Conservation (phyloP, 257 asterid species). For the Petunia secreta region DNA sequence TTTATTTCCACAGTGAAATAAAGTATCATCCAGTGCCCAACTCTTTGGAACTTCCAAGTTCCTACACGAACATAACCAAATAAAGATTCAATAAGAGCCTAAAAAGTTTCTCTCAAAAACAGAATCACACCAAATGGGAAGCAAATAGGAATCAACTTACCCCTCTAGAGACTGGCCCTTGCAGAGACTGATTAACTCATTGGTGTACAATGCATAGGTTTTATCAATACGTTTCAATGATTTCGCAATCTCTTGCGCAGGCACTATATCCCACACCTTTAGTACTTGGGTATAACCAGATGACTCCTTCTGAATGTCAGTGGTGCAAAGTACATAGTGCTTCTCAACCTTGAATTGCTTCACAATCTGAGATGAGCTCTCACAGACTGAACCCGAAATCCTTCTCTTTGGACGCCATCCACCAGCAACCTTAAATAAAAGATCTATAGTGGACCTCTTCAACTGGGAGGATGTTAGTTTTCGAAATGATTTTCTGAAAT, state of each 20-base stretch:
- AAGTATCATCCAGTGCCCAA: constrained; percentile 37
- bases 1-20: too few species aligned
- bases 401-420: constrained; percentile 73
- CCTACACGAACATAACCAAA: constrained; percentile 32
- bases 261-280: constrained; percentile 63
- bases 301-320: constrained; percentile 48
- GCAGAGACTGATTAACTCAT: constrained; percentile 53
- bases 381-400: constrained; percentile 47
- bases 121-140: neutral
- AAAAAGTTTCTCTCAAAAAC: neutral
- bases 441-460: constrained; percentile 41
- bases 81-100: neutral
- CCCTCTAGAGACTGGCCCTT: constrained; percentile 46
- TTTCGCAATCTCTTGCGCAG: constrained; percentile 45
- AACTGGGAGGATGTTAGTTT: constrained; percentile 33
- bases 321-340: constrained; percentile 51
- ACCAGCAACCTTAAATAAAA: constrained; percentile 54
- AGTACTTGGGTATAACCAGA: constrained; percentile 45
- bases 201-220: constrained; percentile 47
- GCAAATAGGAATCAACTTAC: constrained; percentile 34
- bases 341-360: constrained; percentile 56
- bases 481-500: constrained; percentile 54
- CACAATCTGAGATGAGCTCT: constrained; percentile 48
- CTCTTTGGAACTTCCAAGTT: constrained; percentile 54
- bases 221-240: constrained; percentile 51